Evolutionary conservation across 768 basidiomycete species (phyloP), one percentile per base, ranked within the genome.

Genomic region (Termitomyces sp.): DNA sequence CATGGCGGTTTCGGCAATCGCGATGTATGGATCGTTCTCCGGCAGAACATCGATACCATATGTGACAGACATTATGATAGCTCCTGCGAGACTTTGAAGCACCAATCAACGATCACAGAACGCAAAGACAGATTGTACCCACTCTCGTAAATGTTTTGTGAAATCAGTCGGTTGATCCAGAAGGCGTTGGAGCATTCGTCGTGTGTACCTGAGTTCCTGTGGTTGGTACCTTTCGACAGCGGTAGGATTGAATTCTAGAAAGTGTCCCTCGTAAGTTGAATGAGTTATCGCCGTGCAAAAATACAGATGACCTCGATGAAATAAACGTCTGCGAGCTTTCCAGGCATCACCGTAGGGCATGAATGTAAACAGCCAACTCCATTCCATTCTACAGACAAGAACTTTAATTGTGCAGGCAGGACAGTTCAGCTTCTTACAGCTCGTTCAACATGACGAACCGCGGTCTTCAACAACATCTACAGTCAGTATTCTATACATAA

Each of bases 1-100:
- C 30, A 74, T 52, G 6, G 70, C 70, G 19, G 66, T 58, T 39
- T 75, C 71, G 0, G 71, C 70, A 1, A 62, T 64, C 16, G 61
- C 56, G 37, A 77, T 66, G 54, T 73, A 72, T 3, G 70, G 70
- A 48, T 77, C 75, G 27, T 75, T 63, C n/a, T 64, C 56, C 4
- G 65, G 61, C 19, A 61, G 59, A 9, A 71, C 57, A 16, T 69
- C 61, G 43, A 73, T 62, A 10, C 75, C 74, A 53, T 75, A 76
- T 9, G 64, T 67, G 23, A 74, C 62, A 19, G 63, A 62, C 1
- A 75, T 62, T 5, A 71, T 70, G 3, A 68, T 63, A 17, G 64
- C 67, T 7, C 69, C 63, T 1, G 63, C 47, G 25, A 62, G 44
- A 5, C 61, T 61, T 39, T 3, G 1, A 41, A 17, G 35, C 35